Base-by-base conservation (phyloP, 2,329 filamentous ascomycete genomes). In the Cladophialophora yegresii region DNA sequence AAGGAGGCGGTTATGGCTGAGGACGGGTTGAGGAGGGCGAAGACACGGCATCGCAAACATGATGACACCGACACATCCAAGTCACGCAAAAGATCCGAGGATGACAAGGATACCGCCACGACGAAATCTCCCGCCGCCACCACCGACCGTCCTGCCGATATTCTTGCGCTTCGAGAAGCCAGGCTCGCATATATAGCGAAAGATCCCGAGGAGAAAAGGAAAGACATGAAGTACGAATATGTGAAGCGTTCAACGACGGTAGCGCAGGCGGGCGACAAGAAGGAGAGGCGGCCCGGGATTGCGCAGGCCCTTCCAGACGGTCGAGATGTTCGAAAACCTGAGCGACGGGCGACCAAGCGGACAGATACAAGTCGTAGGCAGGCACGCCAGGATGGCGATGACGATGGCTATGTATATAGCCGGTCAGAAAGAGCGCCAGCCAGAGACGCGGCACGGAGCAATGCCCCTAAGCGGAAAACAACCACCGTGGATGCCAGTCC, bases 171-270 rank as follows among this genome's bases (percentile, higher is more conserved):
- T 32, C 69, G 70, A 61, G 62, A 66, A 45, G 66, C 70, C 23
- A 68, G 72, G 57, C 67, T 73, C 40, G 63, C 68, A 45, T 67
- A 69, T 58, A 64, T 68, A 58, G 55, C 49, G 20, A 70, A 66
- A 58, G 50, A 71, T 16, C 58, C 67, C 0, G 61, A 67, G 32
- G 64, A 70, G 54, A 61, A 65, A 33, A 53, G 61, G 33, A 66
- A 66, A 61, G 67, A 68, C 28, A 72, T 70, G 67, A 71, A 67
- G 45, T 71, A 69, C 62, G 71, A 69, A 65, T 69, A 71, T 36
- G 58, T 62, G 40, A 66, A 66, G 61, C 58, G 58, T 20, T 58
- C 62, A 6, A 62, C 40, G 50, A 61, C 63, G 50, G 62, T 61
- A 45, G 61, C 64, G 45, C 62, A 61, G 13, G 57, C n/a, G 40